phyloP scores from a whole-genome alignment of 192 early-diverging fungal genomes.

The Umbelopsis ramanniana region DNA sequence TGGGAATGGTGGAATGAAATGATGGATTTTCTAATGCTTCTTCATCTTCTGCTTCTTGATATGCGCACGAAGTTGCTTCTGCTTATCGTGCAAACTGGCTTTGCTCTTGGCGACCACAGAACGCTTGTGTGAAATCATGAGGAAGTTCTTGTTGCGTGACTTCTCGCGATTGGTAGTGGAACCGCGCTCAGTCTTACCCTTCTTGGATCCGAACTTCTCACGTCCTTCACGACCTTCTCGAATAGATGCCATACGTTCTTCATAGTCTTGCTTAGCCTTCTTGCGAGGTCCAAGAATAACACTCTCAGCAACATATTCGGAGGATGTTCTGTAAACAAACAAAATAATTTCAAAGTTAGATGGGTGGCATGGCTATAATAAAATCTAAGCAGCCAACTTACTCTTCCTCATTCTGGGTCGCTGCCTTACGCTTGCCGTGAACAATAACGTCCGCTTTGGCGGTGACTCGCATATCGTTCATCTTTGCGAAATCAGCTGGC shows the following conservation, averaged over 20 bases:
- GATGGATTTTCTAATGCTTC: constrained; percentile 47
- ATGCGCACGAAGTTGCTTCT: constrained; percentile 59
- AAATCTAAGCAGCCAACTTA: no score
- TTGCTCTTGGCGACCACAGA: constrained; percentile 74
- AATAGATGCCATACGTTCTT: constrained; percentile 87
- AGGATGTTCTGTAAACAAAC: constrained; percentile 1
- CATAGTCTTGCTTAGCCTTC: constrained; percentile 90
- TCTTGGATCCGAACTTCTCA: constrained; percentile 87
- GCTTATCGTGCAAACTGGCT: constrained; percentile 78
- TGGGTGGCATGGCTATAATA: no score
- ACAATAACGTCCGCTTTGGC: constrained; percentile 56
- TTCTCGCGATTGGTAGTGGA: constrained; percentile 93
- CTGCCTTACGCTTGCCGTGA: constrained; percentile 26
- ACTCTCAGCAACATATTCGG: constrained; percentile 44
- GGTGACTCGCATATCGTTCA: constrained; percentile 75
- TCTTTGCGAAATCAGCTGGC: constrained; percentile 87
- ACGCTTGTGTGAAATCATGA: constrained; percentile 96
- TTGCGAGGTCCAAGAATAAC: constrained; percentile 66
- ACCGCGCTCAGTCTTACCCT: constrained; percentile 81
- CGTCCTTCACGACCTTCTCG: constrained; percentile 89
- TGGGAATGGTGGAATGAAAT: background rate
- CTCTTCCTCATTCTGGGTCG: constrained; percentile 9
- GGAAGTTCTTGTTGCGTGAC: constrained; percentile 89
- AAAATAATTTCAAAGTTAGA: no score
- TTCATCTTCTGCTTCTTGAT: constrained; percentile 67